Evolutionary conservation across 1,284 basidiomycete species (phyloP).

Genomic region (Puccinia coronata): DNA sequence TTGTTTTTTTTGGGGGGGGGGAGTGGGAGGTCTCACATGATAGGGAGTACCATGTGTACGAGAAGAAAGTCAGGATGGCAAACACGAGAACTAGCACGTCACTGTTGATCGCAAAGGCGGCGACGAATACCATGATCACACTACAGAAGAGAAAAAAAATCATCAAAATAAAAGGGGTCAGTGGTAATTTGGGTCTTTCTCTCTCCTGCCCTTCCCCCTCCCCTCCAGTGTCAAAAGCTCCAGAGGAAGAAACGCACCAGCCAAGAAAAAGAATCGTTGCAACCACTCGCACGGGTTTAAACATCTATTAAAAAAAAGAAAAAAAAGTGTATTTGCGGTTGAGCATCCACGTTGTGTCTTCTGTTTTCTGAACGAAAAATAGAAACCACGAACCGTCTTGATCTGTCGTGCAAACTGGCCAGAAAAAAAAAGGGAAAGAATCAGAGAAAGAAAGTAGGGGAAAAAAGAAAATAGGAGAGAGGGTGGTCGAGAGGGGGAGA

Average conservation of each 20-base stretch:
- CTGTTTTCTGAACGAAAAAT: neutral
- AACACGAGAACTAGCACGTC: conserved; percentile 45
- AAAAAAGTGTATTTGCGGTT: too few relatives aligned
- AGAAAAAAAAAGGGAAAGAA: conserved; percentile 5
- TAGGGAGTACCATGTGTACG: conserved; percentile 48
- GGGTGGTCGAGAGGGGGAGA: neutral
- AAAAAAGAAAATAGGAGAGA: neutral
- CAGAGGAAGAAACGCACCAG: conserved; percentile 59
- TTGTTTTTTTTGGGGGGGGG: too few relatives aligned
- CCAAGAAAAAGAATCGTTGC: conserved; percentile 77
- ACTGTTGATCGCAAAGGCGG: conserved; percentile 33
- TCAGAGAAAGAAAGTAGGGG: neutral
- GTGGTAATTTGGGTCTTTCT: too few relatives aligned
- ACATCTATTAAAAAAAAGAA: conserved; percentile 68
- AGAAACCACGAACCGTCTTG: conserved; percentile 66
- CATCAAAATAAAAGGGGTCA: too few relatives aligned
- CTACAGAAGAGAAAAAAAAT: neutral
- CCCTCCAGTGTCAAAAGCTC: neutral
- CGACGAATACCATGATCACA: conserved; percentile 47
- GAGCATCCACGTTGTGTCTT: too few relatives aligned
- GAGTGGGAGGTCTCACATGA: conserved; percentile 24
- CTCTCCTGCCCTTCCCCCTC: too few relatives aligned
- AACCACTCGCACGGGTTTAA: conserved; percentile 83
- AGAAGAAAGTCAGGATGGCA: conserved; percentile 39
- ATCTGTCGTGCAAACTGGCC: conserved; percentile 73